phyloP scores from a whole-genome alignment of 2,329 filamentous ascomycete species.

The Colletotrichum sp. region DNA sequence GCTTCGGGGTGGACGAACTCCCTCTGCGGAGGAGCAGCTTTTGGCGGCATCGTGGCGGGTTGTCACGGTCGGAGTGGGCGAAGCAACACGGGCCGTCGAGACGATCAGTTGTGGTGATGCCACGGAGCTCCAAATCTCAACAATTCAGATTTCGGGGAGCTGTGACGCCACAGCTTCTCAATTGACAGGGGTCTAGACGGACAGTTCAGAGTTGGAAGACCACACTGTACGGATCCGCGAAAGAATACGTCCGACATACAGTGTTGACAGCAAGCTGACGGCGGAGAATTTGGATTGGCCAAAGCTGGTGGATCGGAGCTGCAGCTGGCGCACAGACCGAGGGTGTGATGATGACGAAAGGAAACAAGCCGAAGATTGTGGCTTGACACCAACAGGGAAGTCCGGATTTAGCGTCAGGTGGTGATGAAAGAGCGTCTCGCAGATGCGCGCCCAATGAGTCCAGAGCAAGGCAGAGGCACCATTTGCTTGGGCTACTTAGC shows the following conservation, averaged over 20 bases:
- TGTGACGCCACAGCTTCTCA: constrained; percentile 22
- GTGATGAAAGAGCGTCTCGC: constrained; percentile 5
- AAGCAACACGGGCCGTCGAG: constrained; percentile 2
- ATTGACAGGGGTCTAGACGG: background rate
- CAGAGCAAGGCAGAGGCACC: background rate
- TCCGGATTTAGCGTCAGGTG: constrained; percentile 15
- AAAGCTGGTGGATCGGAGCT: constrained; percentile 2
- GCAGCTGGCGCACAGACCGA: constrained; percentile 12
- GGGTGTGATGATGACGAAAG: constrained; percentile 11
- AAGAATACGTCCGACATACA: too few relatives aligned
- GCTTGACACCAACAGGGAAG: constrained; percentile 13
- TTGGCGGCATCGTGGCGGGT: constrained; percentile 44
- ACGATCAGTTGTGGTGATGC: constrained; percentile 10
- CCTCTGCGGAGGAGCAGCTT: constrained; percentile 28
- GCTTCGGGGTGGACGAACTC: constrained; percentile 55
- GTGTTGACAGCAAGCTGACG: background rate
- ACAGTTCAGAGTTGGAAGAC: too few relatives aligned
- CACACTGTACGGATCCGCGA: too few relatives aligned
- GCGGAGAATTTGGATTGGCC: constrained; percentile 1
- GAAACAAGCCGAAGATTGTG: constrained; percentile 1
- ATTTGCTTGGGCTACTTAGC: background rate
- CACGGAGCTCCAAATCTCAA: constrained; percentile 18
- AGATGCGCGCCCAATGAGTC: background rate
- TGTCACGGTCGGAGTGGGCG: constrained; percentile 9
- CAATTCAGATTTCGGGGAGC: constrained; percentile 19